Evolutionary conservation across 495 filamentous ascomycete species (phyloP).

Genomic region (Penicillium odoratum): DNA sequence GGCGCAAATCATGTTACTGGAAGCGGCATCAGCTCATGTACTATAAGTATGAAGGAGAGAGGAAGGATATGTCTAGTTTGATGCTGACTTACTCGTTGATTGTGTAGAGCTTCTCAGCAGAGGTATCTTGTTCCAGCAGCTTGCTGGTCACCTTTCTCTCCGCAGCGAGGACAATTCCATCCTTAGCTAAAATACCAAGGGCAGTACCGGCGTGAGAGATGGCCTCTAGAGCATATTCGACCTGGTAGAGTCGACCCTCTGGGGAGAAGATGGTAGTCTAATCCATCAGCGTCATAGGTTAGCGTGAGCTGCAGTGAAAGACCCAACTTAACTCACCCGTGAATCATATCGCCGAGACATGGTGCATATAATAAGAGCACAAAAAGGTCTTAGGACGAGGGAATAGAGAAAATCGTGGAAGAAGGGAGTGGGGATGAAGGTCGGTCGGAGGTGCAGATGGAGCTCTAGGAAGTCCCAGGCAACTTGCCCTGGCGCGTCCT

Average conservation of each 20-base stretch:
- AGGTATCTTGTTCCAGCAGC: constrained; percentile 98
- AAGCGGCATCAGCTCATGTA: background rate
- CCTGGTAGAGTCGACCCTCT: constrained; percentile 96
- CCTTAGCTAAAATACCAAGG: constrained; percentile 91
- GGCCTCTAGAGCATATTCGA: constrained; percentile 98
- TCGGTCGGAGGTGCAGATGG: constrained; percentile 20
- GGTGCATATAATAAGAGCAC: constrained; percentile 30
- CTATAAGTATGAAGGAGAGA: background rate
- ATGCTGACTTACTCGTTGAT: constrained; percentile 79
- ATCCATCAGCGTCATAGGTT: constrained; percentile 44
- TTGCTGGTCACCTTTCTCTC: constrained; percentile 99
- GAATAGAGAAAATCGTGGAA: constrained; percentile 8
- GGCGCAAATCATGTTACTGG: constrained; percentile 99
- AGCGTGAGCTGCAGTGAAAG: constrained; percentile 41
- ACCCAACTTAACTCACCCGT: constrained; percentile 59
- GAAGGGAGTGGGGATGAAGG: constrained; percentile 20
- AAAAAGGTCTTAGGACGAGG: constrained; percentile 7
- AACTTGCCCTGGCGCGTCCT: constrained; percentile 51
- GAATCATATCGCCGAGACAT: constrained; percentile 99
- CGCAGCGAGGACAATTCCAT: constrained; percentile 98
- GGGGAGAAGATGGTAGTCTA: constrained; percentile 99
- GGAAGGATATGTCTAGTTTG: background rate
- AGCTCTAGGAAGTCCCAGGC: constrained; percentile 40
- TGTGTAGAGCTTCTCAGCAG: constrained; percentile 98
- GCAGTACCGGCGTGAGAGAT: constrained; percentile 98